phyloP scores from a whole-genome alignment of 305 asterid species.

The Vinca major region DNA sequence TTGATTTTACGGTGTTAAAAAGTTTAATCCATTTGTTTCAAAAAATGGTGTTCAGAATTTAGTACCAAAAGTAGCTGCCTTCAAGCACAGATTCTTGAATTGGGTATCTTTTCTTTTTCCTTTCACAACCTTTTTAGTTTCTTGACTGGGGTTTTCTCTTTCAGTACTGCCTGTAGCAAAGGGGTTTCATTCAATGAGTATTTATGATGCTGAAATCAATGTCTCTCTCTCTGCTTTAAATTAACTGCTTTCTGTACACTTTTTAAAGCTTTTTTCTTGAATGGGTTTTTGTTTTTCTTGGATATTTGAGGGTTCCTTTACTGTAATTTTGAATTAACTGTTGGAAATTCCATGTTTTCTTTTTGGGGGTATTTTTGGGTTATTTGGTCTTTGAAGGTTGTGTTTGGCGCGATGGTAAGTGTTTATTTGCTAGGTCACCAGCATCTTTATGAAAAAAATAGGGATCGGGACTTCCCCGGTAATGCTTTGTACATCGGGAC shows the following conservation, averaged over 20 bases:
- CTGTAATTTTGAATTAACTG: slow-evolving; percentile 17
- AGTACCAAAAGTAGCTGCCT: slow-evolving; percentile 46
- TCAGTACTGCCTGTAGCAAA: neutral
- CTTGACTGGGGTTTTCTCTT: slow-evolving; percentile 20
- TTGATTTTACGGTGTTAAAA: neutral
- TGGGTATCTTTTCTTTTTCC: slow-evolving; percentile 53
- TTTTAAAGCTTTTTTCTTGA: slow-evolving; percentile 35
- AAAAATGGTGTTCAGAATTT: slow-evolving; percentile 22
- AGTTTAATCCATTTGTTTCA: neutral
- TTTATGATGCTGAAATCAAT: slow-evolving; percentile 45
- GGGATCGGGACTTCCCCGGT: no score
- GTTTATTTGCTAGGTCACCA: no score
- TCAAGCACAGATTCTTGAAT: slow-evolving; percentile 34
- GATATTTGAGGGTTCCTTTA: slow-evolving; percentile 32
- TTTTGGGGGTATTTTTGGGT: neutral
- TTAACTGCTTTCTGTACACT: slow-evolving; percentile 36
- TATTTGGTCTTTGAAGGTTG: no score
- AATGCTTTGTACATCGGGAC: no score
- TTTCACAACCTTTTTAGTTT: slow-evolving; percentile 34
- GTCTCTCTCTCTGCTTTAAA: slow-evolving; percentile 25
- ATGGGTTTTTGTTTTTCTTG: slow-evolving; percentile 33
- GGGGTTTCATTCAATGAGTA: slow-evolving; percentile 22
- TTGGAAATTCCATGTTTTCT: slow-evolving; percentile 35
- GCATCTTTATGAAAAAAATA: no score
- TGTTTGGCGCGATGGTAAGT: no score